A percentile compares a stretch with the other conserved stretches of the same genome.
phyloP scores from a whole-genome alignment of 2,329 filamentous ascomycete genomes.

The Rhinocladiella mackenziei region DNA sequence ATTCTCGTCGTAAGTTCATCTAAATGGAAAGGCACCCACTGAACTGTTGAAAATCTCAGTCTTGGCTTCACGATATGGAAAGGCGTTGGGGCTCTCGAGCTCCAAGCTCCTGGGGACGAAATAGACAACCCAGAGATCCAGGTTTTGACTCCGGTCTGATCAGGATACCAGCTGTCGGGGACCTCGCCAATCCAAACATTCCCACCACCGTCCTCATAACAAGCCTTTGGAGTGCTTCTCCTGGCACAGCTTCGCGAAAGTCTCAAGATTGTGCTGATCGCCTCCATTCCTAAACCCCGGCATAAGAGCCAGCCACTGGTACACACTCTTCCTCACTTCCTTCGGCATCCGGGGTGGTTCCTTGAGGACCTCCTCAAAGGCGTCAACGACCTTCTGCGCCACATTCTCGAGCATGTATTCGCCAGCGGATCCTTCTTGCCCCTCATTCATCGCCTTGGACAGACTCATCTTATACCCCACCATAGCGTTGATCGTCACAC shows the following conservation, averaged over 20 bases:
- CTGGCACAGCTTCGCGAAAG: constrained; percentile 20
- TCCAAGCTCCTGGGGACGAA: too few relatives aligned
- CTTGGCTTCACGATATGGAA: constrained; percentile 1
- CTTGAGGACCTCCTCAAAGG: constrained; percentile 25
- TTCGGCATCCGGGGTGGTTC: constrained; percentile 23
- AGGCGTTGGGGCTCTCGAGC: too few relatives aligned
- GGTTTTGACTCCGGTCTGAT: too few relatives aligned
- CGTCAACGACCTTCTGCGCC: constrained; percentile 24
- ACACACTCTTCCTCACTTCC: constrained; percentile 26
- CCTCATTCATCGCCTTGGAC: constrained; percentile 7
- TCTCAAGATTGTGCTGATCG: constrained; percentile 15
- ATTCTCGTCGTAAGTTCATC: too few relatives aligned
- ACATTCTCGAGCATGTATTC: constrained; percentile 21
- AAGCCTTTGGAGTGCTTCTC: constrained; percentile 24
- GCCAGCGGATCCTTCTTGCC: constrained; percentile 6
- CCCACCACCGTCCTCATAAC: constrained; percentile 13
- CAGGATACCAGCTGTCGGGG: too few relatives aligned
- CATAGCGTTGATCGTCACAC: constrained; percentile 26
- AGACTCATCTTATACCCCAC: constrained; percentile 26
- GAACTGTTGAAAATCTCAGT: too few relatives aligned
- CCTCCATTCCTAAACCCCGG: constrained; percentile 25
- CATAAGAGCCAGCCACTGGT: constrained; percentile 30
- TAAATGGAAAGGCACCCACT: too few relatives aligned
- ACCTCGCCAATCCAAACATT: too few relatives aligned
- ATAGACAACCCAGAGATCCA: too few relatives aligned